Evolutionary conservation across 2,329 filamentous ascomycete genomes (phyloP).

Genomic region (Clonostachys sp.): DNA sequence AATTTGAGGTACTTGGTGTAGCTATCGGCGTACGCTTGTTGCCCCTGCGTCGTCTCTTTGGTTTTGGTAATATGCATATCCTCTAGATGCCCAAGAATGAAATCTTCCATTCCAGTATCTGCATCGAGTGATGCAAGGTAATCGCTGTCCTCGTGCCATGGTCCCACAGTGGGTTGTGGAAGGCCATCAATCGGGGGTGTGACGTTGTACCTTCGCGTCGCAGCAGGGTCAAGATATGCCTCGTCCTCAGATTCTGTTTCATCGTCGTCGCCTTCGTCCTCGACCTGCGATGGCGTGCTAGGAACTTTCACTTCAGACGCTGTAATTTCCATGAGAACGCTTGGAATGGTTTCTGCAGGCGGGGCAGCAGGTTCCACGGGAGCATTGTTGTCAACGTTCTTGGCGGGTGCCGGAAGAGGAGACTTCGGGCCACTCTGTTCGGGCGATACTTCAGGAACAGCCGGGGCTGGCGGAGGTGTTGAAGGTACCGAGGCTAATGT

Average conservation of each 20-base stretch:
- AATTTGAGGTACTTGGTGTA: constrained; percentile 51
- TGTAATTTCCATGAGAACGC: too few species aligned
- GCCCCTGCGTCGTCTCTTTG: constrained; percentile 30
- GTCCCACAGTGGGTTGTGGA: constrained; percentile 37
- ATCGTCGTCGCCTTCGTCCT: constrained; percentile 45
- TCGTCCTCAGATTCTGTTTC: constrained; percentile 52
- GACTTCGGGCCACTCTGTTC: not conserved
- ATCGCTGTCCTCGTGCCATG: constrained; percentile 42
- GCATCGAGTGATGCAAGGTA: constrained; percentile 36
- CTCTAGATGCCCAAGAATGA: constrained; percentile 38
- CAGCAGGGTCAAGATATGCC: constrained; percentile 43
- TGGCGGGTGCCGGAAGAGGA: not conserved
- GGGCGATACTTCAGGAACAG: constrained; percentile 17
- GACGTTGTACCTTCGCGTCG: constrained; percentile 42
- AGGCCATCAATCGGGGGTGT: constrained; percentile 52
- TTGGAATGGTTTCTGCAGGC: too few species aligned
- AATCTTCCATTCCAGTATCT: constrained; percentile 32
- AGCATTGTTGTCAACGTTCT: too few species aligned
- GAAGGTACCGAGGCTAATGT: not conserved
- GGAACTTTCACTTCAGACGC: constrained; percentile 20
- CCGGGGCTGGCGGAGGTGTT: constrained; percentile 5
- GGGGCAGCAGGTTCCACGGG: too few species aligned
- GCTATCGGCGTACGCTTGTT: constrained; percentile 36
- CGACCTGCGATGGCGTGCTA: constrained; percentile 43
- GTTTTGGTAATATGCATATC: constrained; percentile 30